Evolutionary conservation across 192 early-diverging fungal species (phyloP), one percentile per base, ranked within the genome.

Genomic region (Coemansia sp.): DNA sequence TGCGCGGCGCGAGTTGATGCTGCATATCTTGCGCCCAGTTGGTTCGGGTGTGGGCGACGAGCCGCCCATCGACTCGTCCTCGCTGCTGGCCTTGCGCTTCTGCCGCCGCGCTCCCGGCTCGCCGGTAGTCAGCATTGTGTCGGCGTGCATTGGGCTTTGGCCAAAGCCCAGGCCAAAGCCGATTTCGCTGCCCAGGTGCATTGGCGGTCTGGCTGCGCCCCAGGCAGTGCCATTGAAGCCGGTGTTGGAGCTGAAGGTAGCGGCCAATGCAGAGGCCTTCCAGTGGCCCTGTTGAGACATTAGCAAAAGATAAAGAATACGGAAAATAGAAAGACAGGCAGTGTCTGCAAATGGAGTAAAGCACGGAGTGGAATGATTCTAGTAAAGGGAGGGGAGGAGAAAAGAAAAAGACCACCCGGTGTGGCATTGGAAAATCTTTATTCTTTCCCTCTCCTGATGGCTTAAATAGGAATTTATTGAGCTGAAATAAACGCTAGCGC

Each of bases 61-160:
- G 58, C 77, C 59, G 31, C 57, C 68, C 81, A 82, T 82, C 52
- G 62, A 53, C 55, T 74, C 81, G 44, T 82, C 81, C 51, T 82
- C 81, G 62, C 69, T 68, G 69, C 68, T 68, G 14, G 72, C 70
- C 57, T 82, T 82, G 37, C 81, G 50, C 59, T 82, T 82, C 57
- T 69, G 67, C 9, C 63, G 55, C 40, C 73, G 68, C 50, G 48
- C 19, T 5, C 59, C 26, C 4, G 61, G 12, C 40, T 72, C 69
- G 48, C 11, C 42, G 49, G 28, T 22, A 36, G 25, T 21, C 57
- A 36, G 23, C 63, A 58, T n/a, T 22, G 52, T 23, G n/a, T 62
- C 60, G 38, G 52, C 66, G 22, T 44, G 34, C 62, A 57, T 55
- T 9, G 55, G 52, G 25, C 55, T 19, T 46, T 70, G 57, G 3